Evolutionary conservation across 495 filamentous ascomycete genomes (phyloP).

Genomic region (Talaromyces ruber): DNA sequence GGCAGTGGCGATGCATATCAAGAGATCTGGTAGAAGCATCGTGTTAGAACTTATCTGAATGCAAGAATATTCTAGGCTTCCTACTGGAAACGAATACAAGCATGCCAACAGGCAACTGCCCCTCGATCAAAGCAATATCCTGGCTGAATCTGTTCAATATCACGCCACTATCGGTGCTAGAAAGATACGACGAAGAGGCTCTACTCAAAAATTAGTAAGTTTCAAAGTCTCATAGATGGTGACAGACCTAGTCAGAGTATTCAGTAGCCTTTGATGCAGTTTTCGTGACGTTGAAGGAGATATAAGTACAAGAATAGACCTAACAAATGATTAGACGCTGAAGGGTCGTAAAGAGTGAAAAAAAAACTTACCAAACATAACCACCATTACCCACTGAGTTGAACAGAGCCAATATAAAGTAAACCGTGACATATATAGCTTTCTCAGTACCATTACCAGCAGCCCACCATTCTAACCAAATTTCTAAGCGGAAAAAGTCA

Average conservation of each 20-base stretch:
- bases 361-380: background rate
- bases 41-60: background rate
- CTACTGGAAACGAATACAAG: background rate
- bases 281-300: background rate
- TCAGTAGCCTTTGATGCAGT: background rate
- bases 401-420: background rate
- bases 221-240: background rate
- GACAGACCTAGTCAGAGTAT: background rate
- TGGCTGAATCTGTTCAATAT: constrained; percentile 51
- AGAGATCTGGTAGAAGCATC: background rate
- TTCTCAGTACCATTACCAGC: background rate
- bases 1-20: constrained; percentile 1
- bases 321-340: background rate
- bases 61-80: background rate
- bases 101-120: constrained; percentile 33
- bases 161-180: constrained; percentile 33
- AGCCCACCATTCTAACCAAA: constrained; percentile 3
- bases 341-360: background rate
- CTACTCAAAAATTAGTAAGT: constrained; percentile 3
- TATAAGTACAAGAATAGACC: constrained; percentile 1
- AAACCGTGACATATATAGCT: background rate
- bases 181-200: constrained; percentile 39
- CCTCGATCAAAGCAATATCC: constrained; percentile 53
- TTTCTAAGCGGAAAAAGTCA: background rate
- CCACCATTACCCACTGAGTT: constrained; percentile 1